These are phyloP conservation scores for Pseudocercospora fuligena DNA, from an alignment of 2,329 filamentous ascomycete species.

Conservation along the genomic window DNA sequence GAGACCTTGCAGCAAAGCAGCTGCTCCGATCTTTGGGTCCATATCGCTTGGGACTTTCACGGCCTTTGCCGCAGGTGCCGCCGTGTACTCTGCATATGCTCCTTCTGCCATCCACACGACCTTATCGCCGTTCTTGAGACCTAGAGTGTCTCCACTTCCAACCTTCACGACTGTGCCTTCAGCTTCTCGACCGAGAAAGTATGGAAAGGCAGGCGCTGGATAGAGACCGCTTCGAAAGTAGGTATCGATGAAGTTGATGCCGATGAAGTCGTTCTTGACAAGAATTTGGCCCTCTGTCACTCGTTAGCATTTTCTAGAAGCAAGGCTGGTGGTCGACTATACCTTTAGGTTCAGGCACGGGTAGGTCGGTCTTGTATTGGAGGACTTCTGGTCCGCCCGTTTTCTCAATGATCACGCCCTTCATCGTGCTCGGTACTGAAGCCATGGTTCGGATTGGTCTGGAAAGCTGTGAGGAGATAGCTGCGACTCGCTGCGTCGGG, in stretches of 20 bases:
- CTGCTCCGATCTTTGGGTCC: slow-evolving; percentile 66
- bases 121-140: slow-evolving; percentile 68
- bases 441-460: slow-evolving; percentile 43
- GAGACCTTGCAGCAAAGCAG: slow-evolving; percentile 76
- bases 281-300: slow-evolving; percentile 70
- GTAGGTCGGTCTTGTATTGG: slow-evolving; percentile 70
- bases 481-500: slow-evolving; percentile 31
- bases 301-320: neutral
- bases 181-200: slow-evolving; percentile 79
- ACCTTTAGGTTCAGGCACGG: slow-evolving; percentile 66
- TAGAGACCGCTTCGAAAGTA: slow-evolving; percentile 91
- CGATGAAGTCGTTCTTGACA: slow-evolving; percentile 78
- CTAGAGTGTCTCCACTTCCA: slow-evolving; percentile 56
- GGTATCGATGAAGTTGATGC: slow-evolving; percentile 90
- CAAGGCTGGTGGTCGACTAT: no score
- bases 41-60: slow-evolving; percentile 69
- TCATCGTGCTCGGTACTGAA: slow-evolving; percentile 70
- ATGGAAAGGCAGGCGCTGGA: slow-evolving; percentile 67
- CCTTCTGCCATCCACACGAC: slow-evolving; percentile 69
- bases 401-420: slow-evolving; percentile 72
- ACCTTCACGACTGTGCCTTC: slow-evolving; percentile 71
- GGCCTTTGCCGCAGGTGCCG: slow-evolving; percentile 58
- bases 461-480: slow-evolving; percentile 33
- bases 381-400: slow-evolving; percentile 74
- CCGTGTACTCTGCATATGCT: slow-evolving; percentile 65